phyloP scores from a whole-genome alignment of 2,329 filamentous ascomycete genomes.

The Sporothrix sp. region DNA sequence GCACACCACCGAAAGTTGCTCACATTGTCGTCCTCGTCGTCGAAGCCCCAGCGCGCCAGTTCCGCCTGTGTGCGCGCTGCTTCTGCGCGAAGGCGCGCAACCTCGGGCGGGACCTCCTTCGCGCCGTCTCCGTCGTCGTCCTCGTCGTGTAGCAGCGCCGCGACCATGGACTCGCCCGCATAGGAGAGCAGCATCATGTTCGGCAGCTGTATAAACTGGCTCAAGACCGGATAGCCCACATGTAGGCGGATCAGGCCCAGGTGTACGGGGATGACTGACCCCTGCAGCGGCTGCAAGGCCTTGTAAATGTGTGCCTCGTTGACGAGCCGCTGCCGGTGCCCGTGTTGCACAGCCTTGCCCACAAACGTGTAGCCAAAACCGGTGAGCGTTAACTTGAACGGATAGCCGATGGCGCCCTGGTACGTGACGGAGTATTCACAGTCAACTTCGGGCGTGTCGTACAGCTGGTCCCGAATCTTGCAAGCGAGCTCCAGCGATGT shows the following conservation, averaged over 20 bases:
- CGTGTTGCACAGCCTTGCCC: slow-evolving; percentile 4
- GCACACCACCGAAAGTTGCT: slow-evolving; percentile 11
- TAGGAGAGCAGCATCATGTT: slow-evolving; percentile 14
- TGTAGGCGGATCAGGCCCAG: slow-evolving; percentile 11
- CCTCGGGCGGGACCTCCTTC: too few species aligned
- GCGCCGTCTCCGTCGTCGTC: too few species aligned
- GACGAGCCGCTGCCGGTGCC: neutral
- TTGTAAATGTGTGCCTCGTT: slow-evolving; percentile 9
- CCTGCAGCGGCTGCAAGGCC: slow-evolving; percentile 8
- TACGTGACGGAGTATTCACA: neutral
- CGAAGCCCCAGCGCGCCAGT: slow-evolving; percentile 8
- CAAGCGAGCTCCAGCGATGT: slow-evolving; percentile 7
- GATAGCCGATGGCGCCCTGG: slow-evolving; percentile 8
- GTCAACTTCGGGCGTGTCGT: slow-evolving; percentile 9
- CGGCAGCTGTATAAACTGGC: slow-evolving; percentile 7
- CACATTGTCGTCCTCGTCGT: slow-evolving; percentile 10
- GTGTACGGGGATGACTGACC: slow-evolving; percentile 10
- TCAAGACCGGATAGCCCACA: slow-evolving; percentile 7
- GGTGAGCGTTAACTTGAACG: slow-evolving; percentile 11
- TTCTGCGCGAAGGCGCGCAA: too few species aligned
- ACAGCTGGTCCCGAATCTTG: slow-evolving; percentile 8
- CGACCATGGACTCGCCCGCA: slow-evolving; percentile 5
- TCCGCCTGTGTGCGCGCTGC: neutral
- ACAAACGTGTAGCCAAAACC: slow-evolving; percentile 11
- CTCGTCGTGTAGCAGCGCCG: neutral